phyloP scores from a whole-genome alignment of 225 moss, liverwort and hornwort genomes.

The Pseudoscleropodium purum region DNA sequence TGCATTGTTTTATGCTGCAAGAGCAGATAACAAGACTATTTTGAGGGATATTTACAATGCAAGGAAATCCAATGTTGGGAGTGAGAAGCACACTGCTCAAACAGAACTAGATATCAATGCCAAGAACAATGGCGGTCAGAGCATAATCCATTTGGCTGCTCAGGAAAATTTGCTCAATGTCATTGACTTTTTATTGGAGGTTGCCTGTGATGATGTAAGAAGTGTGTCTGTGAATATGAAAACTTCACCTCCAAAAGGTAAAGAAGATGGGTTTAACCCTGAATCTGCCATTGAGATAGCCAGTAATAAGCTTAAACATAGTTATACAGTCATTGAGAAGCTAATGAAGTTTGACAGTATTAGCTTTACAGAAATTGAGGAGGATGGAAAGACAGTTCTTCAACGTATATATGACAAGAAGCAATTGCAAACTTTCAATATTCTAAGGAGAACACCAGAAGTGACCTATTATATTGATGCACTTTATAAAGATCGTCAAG shows the following conservation, averaged over 20 bases:
- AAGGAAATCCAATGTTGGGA: not conserved
- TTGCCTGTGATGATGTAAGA: not conserved
- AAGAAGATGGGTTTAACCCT: accelerated
- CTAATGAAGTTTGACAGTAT: not conserved
- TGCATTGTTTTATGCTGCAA: not conserved
- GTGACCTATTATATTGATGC: not conserved
- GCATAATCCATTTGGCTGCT: not conserved
- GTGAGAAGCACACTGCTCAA: not conserved
- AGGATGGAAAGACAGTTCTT: not conserved
- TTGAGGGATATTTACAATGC: not conserved
- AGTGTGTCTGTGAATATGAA: not conserved
- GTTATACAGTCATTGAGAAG: not conserved
- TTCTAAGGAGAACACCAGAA: not conserved
- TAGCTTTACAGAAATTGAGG: not conserved
- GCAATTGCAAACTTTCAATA: not conserved
- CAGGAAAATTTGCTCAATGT: not conserved
- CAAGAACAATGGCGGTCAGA: accelerated
- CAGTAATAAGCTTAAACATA: accelerated
- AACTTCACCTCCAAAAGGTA: not conserved
- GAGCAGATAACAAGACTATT: not conserved
- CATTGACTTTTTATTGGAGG: not conserved
- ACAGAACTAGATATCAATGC: not conserved
- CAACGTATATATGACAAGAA: not conserved
- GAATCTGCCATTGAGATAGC: not conserved
- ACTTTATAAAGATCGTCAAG: not conserved